Percentiles rank a stretch among this genome's conserved stretches.
Evolutionary conservation across 257 asterid genomes (phyloP).

Genomic region (Echites panduratus): DNA sequence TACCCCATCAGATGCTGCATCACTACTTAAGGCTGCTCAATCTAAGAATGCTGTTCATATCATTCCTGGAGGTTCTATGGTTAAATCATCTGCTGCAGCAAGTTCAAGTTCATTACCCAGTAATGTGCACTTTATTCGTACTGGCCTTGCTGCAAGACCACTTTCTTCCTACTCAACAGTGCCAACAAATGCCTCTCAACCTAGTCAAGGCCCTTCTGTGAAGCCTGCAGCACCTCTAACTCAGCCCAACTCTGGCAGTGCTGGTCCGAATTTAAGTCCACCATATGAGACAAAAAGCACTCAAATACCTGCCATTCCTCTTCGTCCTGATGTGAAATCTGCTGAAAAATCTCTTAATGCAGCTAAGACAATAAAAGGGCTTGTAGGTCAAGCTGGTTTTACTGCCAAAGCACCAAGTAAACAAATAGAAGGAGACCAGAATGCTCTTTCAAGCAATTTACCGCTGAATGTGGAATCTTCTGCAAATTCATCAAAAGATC

Average conservation of each 20-base stretch:
- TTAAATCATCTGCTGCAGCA: conserved; percentile 42
- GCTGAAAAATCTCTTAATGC: conserved; percentile 21
- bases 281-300: conserved; percentile 20
- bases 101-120: conserved; percentile 56
- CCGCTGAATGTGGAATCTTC: conserved; percentile 22
- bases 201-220: conserved; percentile 25
- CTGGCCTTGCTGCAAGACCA: conserved; percentile 52
- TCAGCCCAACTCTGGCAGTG: conserved; percentile 21
- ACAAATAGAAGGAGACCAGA: conserved; percentile 11
- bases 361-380: conserved; percentile 22
- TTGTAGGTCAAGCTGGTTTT: conserved; percentile 18
- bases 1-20: conserved; percentile 54
- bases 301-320: conserved; percentile 16
- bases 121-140: conserved; percentile 69
- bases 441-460: conserved; percentile 3
- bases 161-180: conserved; percentile 32
- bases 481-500: conserved; percentile 21
- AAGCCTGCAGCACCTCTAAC: conserved; percentile 30
- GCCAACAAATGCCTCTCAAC: conserved; percentile 30
- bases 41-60: conserved; percentile 59
- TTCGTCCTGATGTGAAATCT: conserved; percentile 19
- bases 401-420: conserved; percentile 9
- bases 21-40: conserved; percentile 53
- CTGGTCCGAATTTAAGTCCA: conserved; percentile 19
- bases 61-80: conserved; percentile 46